Conservation (phyloP, 306 rosid genomes). For the Cotoneaster glaucophyllus region DNA sequence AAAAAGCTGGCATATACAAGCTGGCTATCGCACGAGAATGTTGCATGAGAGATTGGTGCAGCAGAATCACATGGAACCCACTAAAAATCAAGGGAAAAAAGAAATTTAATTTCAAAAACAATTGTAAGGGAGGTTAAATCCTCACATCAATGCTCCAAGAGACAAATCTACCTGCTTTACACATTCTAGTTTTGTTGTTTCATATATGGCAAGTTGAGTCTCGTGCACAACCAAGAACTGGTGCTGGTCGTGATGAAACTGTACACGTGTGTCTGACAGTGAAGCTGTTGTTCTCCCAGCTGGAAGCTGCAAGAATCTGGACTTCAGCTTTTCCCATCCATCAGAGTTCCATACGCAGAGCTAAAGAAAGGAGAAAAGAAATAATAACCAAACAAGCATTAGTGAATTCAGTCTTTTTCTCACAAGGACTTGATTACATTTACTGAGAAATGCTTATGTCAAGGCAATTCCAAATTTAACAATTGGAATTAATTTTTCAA, state of each 20-base stretch:
- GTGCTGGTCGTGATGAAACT: constrained; percentile 88
- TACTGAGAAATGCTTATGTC: background rate
- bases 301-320: constrained; percentile 80
- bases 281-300: constrained; percentile 68
- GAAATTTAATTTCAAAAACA: background rate
- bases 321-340: constrained; percentile 92
- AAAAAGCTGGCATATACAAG: constrained; percentile 83
- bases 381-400: background rate
- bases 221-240: constrained; percentile 89
- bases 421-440: background rate
- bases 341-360: constrained; percentile 86
- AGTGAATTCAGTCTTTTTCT: background rate
- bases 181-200: constrained; percentile 73
- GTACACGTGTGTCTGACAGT: constrained; percentile 80
- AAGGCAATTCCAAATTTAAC: background rate
- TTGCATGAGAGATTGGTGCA: constrained; percentile 92
- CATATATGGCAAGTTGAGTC: constrained; percentile 89
- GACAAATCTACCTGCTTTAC: constrained; percentile 56
- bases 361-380: constrained; percentile 24
- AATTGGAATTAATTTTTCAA: background rate
- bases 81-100: constrained; percentile 35
- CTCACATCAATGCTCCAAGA: background rate
- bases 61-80: constrained; percentile 71
- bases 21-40: constrained; percentile 97
- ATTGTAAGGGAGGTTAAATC: background rate